Base-by-base conservation (phyloP, 768 basidiomycete genomes). In the Lanmaoa pseudosensibilis region DNA sequence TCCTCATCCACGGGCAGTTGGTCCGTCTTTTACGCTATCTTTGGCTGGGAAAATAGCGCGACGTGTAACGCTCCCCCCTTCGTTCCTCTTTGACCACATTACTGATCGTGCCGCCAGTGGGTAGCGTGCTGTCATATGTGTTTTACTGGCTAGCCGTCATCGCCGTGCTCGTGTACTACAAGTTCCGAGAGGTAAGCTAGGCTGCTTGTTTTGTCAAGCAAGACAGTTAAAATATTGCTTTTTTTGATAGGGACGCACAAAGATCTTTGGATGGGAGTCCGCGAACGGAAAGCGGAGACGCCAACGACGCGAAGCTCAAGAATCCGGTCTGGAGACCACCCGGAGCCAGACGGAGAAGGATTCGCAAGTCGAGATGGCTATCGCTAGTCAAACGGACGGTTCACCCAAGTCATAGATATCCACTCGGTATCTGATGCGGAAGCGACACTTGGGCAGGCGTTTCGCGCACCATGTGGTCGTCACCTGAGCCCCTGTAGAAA, bases 141-240 rank as follows among this genome's bases (percentile, higher is more conserved):
- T 89, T 92, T 73, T 98, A 95, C 77, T 98, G 95, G 95, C 60
- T 97, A 58, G 83, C 86, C 13, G 90, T 89, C 61, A 84, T 95
- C 45, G 80, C 66, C 34, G 76, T 76, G 3, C 79, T 98, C 50
- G 66, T 89, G 49, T 81, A 73, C 61, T 74, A 90, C 77, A 92
- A 92, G 73, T 90, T 72, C 65, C 77, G 64, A 50, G 83, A 85
- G 76, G 83, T 79, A 58, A 54, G 12, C 8, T 7, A 1, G 3
- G 8, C 1, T 72, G 63, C 40, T 8, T 15, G 40, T 10, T 47
- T 13, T 19, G 16, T 13, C 13, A 8, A 13, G 15, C 39, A 30
- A 5, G 44, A 33, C 13, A 5, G 23, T 19, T 36, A 9, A 46
- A 21, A 18, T 18, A 2, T 10, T n/a, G 12, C 21, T 25, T 32